Evolutionary conservation across 306 rosid species (phyloP).

Genomic region (Vigna hirtella): DNA sequence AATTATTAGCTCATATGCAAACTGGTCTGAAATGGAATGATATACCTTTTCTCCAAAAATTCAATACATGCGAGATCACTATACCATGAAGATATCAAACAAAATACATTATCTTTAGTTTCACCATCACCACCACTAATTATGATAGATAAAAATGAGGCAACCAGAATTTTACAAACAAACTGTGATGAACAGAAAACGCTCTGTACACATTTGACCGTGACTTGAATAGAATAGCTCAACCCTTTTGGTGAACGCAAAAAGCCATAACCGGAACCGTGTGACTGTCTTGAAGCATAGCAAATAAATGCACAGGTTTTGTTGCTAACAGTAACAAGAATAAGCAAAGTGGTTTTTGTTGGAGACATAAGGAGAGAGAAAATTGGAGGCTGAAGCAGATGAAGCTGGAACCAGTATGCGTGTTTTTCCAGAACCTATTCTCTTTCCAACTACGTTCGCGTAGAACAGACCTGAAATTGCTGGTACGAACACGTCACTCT

Average conservation of each 20-base stretch:
- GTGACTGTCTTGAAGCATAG: conserved; percentile 22
- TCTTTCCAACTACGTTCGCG: conserved; percentile 82
- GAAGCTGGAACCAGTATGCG: conserved; percentile 77
- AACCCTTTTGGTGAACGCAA: conserved; percentile 12
- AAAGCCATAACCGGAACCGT: conserved; percentile 25
- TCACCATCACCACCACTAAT: neutral
- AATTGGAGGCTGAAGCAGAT: conserved; percentile 58
- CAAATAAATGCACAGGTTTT: conserved; percentile 23
- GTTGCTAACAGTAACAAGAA: conserved; percentile 69
- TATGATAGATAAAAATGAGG: conserved; percentile 12
- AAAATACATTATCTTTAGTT: conserved; percentile 13
- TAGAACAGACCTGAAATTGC: conserved; percentile 85
- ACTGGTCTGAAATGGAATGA: neutral
- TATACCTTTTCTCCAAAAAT: neutral
- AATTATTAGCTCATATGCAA: too few species aligned
- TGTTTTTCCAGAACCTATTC: conserved; percentile 74
- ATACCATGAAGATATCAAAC: conserved; percentile 4
- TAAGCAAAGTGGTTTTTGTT: conserved; percentile 87
- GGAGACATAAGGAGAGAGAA: conserved; percentile 68
- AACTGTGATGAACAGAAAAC: conserved; percentile 22
- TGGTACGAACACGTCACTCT: conserved; percentile 78
- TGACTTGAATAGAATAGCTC: neutral
- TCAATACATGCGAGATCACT: neutral
- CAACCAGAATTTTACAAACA: conserved; percentile 40
- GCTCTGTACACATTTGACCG: conserved; percentile 27